Evolutionary conservation across 192 early-diverging fungal species (phyloP), one percentile per base, ranked within the genome.

Genomic region (Coemansia sp.): DNA sequence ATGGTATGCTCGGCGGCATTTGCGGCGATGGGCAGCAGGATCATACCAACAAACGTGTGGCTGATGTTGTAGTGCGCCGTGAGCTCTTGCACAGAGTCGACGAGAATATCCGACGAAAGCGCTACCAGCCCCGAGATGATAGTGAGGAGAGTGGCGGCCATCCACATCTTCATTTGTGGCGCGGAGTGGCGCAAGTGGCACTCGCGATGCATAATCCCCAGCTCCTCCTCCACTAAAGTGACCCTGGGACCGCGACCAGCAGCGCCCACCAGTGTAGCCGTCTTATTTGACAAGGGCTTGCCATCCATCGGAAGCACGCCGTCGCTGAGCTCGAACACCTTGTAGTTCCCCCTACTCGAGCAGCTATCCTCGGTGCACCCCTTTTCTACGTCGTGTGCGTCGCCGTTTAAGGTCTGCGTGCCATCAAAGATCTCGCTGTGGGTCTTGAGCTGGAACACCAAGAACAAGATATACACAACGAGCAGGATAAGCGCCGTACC

Each of bases 1-100:
- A 89, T 93, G 5, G 93, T 84, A 79, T 95, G 94, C 69, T 94
- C 92, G 10, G 89, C 90, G 6, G 87, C 91, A 72, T 94, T 95
- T 52, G 92, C 90, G 13, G 95, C 94, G 56, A 97, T 88, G 1
- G 96, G 95, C 62, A 98, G 64, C 33, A 98, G 66, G 50, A 98
- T 93, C 64, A 97, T 83, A 42, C 96, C 96, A 42, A 98, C 91
- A 82, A 98, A 98, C 18, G 88, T 90, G 55, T 90, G 83, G 35
- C 72, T 87, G 35, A 97, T 74, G 62, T 86, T 76, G 85, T 87
- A 93, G 13, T 68, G 50, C 21, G 84, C 67, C 6, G 90, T 86
- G 20, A 83, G 73, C 62, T 71, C 72, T 18, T 80, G 64, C 16
- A 80, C 65, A 26, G 85, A 89, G 28, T 86, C 91, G 20, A 97